Conservation (phyloP, 805 yeast genomes). For the Schizosaccharomyces cryophilus region DNA sequence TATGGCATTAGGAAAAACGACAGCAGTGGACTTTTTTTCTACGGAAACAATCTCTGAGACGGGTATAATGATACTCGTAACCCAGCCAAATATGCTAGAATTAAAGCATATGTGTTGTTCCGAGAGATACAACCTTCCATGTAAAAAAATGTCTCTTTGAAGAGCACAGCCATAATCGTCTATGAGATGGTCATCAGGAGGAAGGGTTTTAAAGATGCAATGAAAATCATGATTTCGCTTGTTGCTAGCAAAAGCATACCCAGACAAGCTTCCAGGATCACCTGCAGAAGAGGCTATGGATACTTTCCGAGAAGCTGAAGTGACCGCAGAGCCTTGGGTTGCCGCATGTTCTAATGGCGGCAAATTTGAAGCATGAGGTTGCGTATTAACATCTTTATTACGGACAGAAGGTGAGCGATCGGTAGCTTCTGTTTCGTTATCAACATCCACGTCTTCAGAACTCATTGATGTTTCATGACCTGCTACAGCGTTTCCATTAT, state of each 20-base stretch:
- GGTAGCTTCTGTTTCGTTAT: neutral
- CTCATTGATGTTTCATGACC: neutral
- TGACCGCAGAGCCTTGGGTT: neutral
- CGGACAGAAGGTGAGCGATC: neutral
- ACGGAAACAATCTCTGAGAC: conserved; percentile 43
- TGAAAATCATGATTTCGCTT: conserved; percentile 57
- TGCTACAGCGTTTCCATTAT: neutral
- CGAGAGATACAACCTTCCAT: conserved; percentile 66
- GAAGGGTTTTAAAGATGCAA: conserved; percentile 39
- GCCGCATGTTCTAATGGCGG: neutral
- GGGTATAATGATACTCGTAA: conserved; percentile 51
- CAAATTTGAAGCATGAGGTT: neutral
- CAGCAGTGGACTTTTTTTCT: conserved; percentile 69
- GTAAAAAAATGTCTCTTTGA: conserved; percentile 61
- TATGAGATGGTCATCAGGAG: conserved; percentile 42
- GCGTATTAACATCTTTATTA: neutral
- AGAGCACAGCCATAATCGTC: conserved; percentile 84
- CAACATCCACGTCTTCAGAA: neutral
- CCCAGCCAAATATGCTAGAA: conserved; percentile 75
- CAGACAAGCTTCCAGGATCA: conserved; percentile 4
- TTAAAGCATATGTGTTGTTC: conserved; percentile 64
- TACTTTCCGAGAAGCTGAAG: neutral
- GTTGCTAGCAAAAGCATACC: conserved; percentile 24
- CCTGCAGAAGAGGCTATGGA: neutral
- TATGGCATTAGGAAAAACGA: conserved; percentile 77